Conservation (phyloP, 768 basidiomycete genomes). For the Sarcodon aspratus region DNA sequence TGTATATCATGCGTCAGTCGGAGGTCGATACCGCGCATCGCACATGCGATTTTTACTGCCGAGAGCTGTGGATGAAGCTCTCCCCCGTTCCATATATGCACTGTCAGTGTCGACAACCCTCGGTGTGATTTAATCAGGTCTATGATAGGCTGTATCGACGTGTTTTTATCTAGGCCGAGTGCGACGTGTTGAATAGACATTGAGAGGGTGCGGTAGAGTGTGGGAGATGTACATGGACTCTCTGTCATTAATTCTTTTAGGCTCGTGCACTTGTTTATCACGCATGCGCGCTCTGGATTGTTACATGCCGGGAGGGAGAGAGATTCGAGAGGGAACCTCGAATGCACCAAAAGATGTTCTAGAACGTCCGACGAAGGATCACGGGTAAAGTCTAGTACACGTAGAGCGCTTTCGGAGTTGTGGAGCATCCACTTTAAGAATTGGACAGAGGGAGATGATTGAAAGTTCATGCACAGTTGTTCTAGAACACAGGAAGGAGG, state of each 20-base stretch:
- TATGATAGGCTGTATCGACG: conserved; percentile 40
- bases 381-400: conserved; percentile 44
- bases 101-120: conserved; percentile 35
- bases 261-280: conserved; percentile 34
- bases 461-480: conserved; percentile 54
- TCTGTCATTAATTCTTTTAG: conserved; percentile 50
- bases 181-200: conserved; percentile 40
- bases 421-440: conserved; percentile 64
- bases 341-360: conserved; percentile 38
- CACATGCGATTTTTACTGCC: conserved; percentile 53
- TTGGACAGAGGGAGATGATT: conserved; percentile 46
- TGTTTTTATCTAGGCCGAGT: conserved; percentile 49
- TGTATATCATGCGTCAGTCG: conserved; percentile 37
- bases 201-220: conserved; percentile 38
- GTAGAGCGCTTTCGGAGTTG: conserved; percentile 37
- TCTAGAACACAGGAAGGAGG: conserved; percentile 38
- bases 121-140: conserved; percentile 37
- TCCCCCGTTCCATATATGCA: conserved; percentile 44
- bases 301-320: conserved; percentile 47
- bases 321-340: conserved; percentile 37
- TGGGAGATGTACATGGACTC: conserved; percentile 32
- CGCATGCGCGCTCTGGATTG: conserved; percentile 32
- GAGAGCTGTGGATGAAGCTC: conserved; percentile 37
- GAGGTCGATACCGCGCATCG: conserved; percentile 46
- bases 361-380: conserved; percentile 46